phyloP scores from a whole-genome alignment of 768 basidiomycete genomes.

The Kwoniella bestiolae region DNA sequence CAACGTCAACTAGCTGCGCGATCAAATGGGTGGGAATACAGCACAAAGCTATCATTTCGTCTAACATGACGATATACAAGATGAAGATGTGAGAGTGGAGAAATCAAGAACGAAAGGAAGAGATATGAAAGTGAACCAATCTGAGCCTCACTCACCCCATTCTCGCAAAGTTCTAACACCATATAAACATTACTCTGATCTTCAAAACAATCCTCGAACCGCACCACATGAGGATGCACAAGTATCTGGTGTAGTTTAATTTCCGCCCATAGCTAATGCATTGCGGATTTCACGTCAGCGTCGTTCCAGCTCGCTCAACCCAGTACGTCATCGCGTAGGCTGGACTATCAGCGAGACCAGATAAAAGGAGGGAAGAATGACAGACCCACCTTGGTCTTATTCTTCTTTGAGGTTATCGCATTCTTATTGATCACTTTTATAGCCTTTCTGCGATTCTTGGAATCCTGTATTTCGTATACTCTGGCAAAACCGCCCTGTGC shows the following conservation, averaged over 20 bases:
- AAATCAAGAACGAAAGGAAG: constrained; percentile 57
- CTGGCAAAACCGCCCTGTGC: constrained; percentile 86
- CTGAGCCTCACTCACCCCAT: constrained; percentile 63
- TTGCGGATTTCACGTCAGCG: no score
- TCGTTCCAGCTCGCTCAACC: no score
- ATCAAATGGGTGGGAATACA: not conserved
- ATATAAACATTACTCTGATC: constrained; percentile 96
- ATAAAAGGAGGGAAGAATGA: not conserved
- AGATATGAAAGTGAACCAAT: not conserved
- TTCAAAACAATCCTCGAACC: constrained; percentile 92
- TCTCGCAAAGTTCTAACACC: constrained; percentile 88
- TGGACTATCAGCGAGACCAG: no score
- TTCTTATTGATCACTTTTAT: constrained; percentile 95
- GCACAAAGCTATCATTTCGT: no score
- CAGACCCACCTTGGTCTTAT: constrained; percentile 82
- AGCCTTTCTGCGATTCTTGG: constrained; percentile 68
- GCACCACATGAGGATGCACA: constrained; percentile 88
- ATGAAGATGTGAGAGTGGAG: constrained; percentile 55
- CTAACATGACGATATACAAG: no score
- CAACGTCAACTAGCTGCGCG: constrained; percentile 10
- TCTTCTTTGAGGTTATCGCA: constrained; percentile 91
- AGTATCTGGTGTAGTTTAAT: constrained; percentile 96
- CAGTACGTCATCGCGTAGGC: no score
- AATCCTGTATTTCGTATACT: constrained; percentile 90
- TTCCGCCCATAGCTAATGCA: constrained; percentile 95